Evolutionary conservation across 352 stramenopile species (phyloP).

Genomic region (Sclerospora graminicola): DNA sequence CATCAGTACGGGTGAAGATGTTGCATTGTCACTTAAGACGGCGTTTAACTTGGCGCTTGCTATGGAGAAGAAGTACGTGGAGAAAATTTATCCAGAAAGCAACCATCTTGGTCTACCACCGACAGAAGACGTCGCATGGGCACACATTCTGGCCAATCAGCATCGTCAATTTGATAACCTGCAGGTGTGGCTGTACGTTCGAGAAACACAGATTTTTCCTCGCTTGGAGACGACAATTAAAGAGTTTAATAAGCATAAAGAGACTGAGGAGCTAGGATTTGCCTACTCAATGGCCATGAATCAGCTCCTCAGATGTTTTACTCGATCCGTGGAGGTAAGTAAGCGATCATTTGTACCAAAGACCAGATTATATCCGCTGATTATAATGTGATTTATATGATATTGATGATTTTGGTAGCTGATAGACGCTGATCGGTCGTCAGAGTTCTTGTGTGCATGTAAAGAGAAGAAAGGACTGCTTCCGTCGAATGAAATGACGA

Average conservation of each 20-base stretch:
- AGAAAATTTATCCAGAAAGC: constrained; percentile 40
- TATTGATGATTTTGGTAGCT: constrained; percentile 17
- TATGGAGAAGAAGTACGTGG: constrained; percentile 74
- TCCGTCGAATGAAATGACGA: constrained; percentile 11
- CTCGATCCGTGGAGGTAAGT: constrained; percentile 59
- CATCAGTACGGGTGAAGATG: constrained; percentile 38
- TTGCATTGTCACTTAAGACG: constrained; percentile 64
- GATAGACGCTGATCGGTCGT: constrained; percentile 34
- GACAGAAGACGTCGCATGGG: constrained; percentile 64
- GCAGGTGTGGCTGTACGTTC: constrained; percentile 76
- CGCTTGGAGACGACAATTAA: constrained; percentile 53
- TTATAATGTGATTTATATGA: background rate
- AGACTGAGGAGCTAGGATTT: constrained; percentile 68
- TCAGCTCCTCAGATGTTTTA: constrained; percentile 77
- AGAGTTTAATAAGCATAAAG: constrained; percentile 41
- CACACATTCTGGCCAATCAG: constrained; percentile 73
- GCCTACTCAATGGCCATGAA: constrained; percentile 72
- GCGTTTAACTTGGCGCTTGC: constrained; percentile 74
- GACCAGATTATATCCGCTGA: background rate
- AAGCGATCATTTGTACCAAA: background rate
- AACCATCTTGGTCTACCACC: constrained; percentile 29
- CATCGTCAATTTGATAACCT: constrained; percentile 76
- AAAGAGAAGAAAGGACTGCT: constrained; percentile 23
- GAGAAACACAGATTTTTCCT: constrained; percentile 72
- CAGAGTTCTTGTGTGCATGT: constrained; percentile 28